Evolutionary conservation across 495 filamentous ascomycete species (phyloP).

Genomic region (Penicillium crystallinum): DNA sequence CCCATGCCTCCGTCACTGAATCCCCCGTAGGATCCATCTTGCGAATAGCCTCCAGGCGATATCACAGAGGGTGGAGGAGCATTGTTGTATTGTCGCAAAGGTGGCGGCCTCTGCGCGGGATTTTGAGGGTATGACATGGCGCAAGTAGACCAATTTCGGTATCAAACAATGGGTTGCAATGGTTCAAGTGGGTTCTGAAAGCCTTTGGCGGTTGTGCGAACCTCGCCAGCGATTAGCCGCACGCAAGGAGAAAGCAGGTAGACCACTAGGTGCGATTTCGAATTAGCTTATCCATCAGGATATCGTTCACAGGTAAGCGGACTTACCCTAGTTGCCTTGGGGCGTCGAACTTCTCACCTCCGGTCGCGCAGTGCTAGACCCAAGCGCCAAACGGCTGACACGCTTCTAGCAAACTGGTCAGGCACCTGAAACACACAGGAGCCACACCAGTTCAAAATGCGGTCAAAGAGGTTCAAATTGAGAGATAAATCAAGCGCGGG

Average conservation of each 20-base stretch:
- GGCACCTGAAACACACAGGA: background rate
- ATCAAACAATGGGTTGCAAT: background rate
- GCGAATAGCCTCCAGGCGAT: constrained; percentile 36
- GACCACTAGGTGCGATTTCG: background rate
- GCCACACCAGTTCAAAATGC: background rate
- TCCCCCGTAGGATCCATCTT: constrained; percentile 43
- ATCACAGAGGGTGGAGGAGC: constrained; percentile 24
- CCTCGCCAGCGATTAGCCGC: constrained; percentile 4
- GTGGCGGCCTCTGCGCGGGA: constrained; percentile 41
- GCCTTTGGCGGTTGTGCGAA: background rate
- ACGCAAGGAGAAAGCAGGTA: constrained; percentile 18
- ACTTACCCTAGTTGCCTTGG: background rate
- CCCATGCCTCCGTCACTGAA: constrained; percentile 35
- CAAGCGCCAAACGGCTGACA: background rate
- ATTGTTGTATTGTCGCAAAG: constrained; percentile 48
- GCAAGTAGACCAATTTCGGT: background rate
- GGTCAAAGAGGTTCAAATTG: background rate
- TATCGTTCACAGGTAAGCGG: background rate
- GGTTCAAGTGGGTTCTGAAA: background rate
- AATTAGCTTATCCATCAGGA: background rate
- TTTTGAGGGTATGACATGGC: constrained; percentile 34
- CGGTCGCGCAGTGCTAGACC: background rate
- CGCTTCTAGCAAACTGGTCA: background rate
- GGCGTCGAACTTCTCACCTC: background rate
- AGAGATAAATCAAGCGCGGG: background rate